phyloP scores from a whole-genome alignment of 805 yeast genomes.

The Candida bentonensis region DNA sequence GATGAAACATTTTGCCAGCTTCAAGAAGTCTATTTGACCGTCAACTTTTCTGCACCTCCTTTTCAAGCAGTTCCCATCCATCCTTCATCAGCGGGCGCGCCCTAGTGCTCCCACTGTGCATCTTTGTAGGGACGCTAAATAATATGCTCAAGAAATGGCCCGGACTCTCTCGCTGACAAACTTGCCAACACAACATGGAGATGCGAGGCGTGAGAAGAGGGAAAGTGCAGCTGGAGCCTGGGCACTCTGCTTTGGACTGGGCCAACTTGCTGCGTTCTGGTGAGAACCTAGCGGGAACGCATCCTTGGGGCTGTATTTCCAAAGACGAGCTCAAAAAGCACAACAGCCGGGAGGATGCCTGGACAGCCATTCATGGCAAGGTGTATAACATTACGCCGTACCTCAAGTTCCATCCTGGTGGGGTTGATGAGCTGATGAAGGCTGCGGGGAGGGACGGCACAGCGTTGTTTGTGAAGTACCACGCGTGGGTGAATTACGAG shows the following conservation, averaged over 20 bases:
- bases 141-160: too few species aligned
- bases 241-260: conserved; percentile 84
- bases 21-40: too few species aligned
- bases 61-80: too few species aligned
- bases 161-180: too few species aligned
- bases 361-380: conserved; percentile 71
- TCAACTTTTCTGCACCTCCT: too few species aligned
- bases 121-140: too few species aligned
- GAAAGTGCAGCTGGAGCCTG: conserved; percentile 59
- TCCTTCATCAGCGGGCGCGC: too few species aligned
- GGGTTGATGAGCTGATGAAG: conserved; percentile 58
- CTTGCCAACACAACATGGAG: too few species aligned
- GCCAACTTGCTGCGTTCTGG: conserved; percentile 41
- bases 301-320: conserved; percentile 18
- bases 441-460: conserved; percentile 84
- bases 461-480: conserved; percentile 47
- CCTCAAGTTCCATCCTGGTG: conserved; percentile 86
- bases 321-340: conserved; percentile 49
- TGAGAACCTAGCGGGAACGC: conserved; percentile 33
- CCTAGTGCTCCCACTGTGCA: too few species aligned
- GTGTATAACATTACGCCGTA: conserved; percentile 84
- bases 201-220: conserved; percentile 17
- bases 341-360: conserved; percentile 49
- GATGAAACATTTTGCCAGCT: too few species aligned
- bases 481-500: conserved; percentile 74